phyloP scores from a whole-genome alignment of 768 basidiomycete genomes.

The Paxillus rubicundulus region DNA sequence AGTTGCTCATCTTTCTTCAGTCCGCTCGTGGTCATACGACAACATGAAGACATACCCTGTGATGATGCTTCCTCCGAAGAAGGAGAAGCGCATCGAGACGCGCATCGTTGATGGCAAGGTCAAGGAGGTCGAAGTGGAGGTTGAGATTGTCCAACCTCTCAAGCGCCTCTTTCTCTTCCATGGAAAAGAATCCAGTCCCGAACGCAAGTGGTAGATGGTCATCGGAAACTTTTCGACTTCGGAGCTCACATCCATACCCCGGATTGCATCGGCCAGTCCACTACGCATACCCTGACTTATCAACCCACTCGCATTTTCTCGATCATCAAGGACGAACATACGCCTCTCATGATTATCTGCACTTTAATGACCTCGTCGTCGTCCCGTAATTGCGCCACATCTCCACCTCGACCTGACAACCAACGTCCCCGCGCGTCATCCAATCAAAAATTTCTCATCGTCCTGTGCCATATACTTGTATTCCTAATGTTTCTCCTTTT shows the following conservation, averaged over 20 bases:
- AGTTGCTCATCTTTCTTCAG: constrained; percentile 33
- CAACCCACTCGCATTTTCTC: constrained; percentile 21
- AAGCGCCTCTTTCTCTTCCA: constrained; percentile 74
- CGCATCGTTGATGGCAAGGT: constrained; percentile 50
- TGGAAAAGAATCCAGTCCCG: constrained; percentile 37
- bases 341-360: constrained; percentile 24
- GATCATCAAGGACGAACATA: constrained; percentile 23
- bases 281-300: constrained; percentile 39
- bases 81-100: constrained; percentile 49
- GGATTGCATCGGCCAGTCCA: constrained; percentile 26
- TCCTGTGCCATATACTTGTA: constrained; percentile 35
- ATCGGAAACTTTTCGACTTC: constrained; percentile 6
- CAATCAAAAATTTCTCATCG: constrained; percentile 20
- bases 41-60: constrained; percentile 67
- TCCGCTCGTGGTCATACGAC: constrained; percentile 75
- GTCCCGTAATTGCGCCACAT: constrained; percentile 30
- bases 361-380: constrained; percentile 30
- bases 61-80: constrained; percentile 48
- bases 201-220: constrained; percentile 27
- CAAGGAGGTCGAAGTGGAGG: constrained; percentile 49
- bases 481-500: constrained; percentile 25
- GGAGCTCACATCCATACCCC: constrained; percentile 29
- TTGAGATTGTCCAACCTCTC: constrained; percentile 52
- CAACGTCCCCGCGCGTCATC: constrained; percentile 12
- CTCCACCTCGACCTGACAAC: constrained; percentile 14